Evolutionary conservation across 2,329 filamentous ascomycete species (phyloP).

Genomic region (Daldinia sp.): DNA sequence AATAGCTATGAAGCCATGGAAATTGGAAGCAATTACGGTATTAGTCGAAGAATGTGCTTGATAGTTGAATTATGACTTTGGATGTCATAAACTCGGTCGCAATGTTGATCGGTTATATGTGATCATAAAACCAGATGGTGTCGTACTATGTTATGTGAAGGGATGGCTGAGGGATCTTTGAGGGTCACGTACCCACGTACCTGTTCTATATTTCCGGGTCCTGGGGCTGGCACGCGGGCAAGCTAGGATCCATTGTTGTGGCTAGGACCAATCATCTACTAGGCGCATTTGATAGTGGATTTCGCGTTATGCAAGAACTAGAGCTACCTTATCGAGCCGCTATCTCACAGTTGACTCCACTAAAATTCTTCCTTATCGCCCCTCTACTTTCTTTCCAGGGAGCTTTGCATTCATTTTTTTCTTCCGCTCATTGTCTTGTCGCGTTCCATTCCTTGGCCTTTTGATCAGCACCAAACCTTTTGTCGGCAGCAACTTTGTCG

Average conservation of each 20-base stretch:
- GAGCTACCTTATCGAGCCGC: conserved; percentile 22
- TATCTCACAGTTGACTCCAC: conserved; percentile 15
- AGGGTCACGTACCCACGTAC: conserved; percentile 12
- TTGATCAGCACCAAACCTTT: neutral
- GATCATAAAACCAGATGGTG: conserved; percentile 18
- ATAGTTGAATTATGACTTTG: conserved; percentile 7
- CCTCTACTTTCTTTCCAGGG: conserved; percentile 24
- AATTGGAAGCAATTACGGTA: neutral
- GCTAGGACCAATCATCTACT: conserved; percentile 20
- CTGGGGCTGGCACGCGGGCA: conserved; percentile 19
- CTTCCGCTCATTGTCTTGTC: neutral
- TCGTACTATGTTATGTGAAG: conserved; percentile 4
- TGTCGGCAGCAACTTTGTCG: conserved; percentile 18
- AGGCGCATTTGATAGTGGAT: conserved; percentile 12
- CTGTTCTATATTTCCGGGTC: neutral
- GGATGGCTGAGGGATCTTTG: conserved; percentile 21
- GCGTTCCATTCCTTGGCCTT: conserved; percentile 12
- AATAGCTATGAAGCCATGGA: conserved; percentile 32
- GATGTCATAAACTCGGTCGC: conserved; percentile 13
- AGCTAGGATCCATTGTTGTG: conserved; percentile 23
- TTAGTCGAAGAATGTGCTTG: neutral
- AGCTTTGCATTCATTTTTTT: conserved; percentile 16
- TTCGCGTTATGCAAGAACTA: conserved; percentile 24
- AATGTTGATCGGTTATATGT: conserved; percentile 9
- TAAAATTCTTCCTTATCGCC: conserved; percentile 40